phyloP scores from a whole-genome alignment of 179 eudicot genomes.

The Spinacia oleracea region DNA sequence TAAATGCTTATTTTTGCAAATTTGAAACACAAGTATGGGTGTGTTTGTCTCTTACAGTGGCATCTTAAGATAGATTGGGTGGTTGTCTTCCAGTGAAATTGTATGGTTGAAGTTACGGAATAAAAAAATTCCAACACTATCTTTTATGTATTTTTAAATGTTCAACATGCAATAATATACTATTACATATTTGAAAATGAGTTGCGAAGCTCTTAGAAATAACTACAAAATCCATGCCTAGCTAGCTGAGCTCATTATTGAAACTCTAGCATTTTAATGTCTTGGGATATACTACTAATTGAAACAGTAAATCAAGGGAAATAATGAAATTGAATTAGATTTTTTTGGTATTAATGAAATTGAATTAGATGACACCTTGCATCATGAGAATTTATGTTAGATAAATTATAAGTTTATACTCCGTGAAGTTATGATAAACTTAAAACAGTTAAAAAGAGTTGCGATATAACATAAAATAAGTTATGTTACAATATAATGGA shows the following conservation, averaged over 20 bases:
- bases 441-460: too few relatives aligned
- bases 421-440: too few relatives aligned
- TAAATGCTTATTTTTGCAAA: conserved; percentile 16
- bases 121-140: not conserved
- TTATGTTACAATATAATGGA: too few relatives aligned
- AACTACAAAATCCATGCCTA: not conserved
- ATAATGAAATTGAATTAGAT: not conserved
- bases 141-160: not conserved
- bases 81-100: not conserved
- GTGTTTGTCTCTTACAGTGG: not conserved
- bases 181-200: not conserved
- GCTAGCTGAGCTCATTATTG: not conserved
- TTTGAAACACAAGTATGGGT: not conserved
- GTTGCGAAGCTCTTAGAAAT: not conserved
- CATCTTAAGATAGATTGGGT: not conserved
- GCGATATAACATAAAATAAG: too few relatives aligned
- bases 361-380: too few relatives aligned
- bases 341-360: too few relatives aligned
- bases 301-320: not conserved
- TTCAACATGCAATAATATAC: not conserved
- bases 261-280: not conserved
- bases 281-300: not conserved
- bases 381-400: too few relatives aligned
- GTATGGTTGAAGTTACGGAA: conserved; percentile 2
- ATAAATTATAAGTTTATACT: too few relatives aligned